Evolutionary conservation across 768 basidiomycete species (phyloP).

Genomic region (Rossbeevera mucosa): DNA sequence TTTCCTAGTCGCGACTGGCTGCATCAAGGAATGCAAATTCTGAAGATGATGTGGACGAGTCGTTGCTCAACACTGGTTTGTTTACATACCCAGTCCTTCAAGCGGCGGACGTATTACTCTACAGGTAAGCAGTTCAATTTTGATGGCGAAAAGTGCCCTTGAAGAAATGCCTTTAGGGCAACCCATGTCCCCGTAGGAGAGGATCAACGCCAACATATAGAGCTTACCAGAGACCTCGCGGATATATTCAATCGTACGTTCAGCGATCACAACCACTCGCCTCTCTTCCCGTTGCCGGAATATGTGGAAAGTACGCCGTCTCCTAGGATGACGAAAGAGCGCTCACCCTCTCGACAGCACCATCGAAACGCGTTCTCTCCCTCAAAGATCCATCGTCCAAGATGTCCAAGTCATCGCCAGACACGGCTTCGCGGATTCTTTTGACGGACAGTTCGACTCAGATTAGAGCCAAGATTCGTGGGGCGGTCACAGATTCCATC

Average conservation of each 20-base stretch:
- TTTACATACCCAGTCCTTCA: conserved; percentile 93
- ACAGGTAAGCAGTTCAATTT: conserved; percentile 49
- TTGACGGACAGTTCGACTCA: conserved; percentile 66
- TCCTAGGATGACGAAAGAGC: not conserved
- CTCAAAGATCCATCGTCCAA: conserved; percentile 81
- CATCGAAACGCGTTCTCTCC: conserved; percentile 78
- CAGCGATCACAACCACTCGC: conserved; percentile 33
- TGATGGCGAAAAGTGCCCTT: not conserved
- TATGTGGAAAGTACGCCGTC: conserved; percentile 64
- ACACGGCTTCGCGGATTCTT: conserved; percentile 75
- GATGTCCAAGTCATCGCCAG: conserved; percentile 93
- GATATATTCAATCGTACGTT: conserved; percentile 76
- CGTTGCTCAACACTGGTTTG: conserved; percentile 75
- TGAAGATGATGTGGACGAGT: conserved; percentile 78
- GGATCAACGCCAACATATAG: conserved; percentile 93
- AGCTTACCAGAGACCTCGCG: conserved; percentile 80
- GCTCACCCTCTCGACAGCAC: conserved; percentile 42
- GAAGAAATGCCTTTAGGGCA: conserved; percentile 45
- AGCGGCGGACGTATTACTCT: conserved; percentile 86
- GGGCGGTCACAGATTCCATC: conserved; percentile 82
- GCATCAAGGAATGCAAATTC: conserved; percentile 67
- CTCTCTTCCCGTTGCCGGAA: conserved; percentile 68
- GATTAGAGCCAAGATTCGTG: conserved; percentile 68
- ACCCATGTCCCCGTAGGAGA: conserved; percentile 96
- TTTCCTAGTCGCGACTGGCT: conserved; percentile 64